These are phyloP conservation scores for Dictyostelium purpureum DNA, from an alignment of 78 protist genomes.

Conservation along the genomic window DNA sequence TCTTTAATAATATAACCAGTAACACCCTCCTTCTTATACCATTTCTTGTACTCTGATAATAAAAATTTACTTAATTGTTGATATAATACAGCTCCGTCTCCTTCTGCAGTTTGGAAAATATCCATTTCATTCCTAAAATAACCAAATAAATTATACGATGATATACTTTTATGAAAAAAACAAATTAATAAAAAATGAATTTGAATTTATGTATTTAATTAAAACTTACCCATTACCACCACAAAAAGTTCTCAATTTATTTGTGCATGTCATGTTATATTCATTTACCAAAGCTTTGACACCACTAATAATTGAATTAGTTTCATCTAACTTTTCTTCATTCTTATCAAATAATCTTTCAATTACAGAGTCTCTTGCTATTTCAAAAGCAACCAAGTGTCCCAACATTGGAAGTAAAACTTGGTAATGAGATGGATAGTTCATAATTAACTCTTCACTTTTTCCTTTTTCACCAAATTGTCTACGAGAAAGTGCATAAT, in stretches of 20 bases:
- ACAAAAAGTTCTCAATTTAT: slow-evolving; percentile 42
- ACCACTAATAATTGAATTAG: slow-evolving; percentile 42
- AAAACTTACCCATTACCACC: slow-evolving; percentile 59
- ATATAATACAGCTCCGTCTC: slow-evolving; percentile 65
- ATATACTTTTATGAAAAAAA: neutral
- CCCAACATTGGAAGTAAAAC: slow-evolving; percentile 60
- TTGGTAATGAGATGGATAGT: slow-evolving; percentile 65
- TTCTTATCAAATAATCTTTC: slow-evolving; percentile 1
- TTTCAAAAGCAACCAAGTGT: slow-evolving; percentile 32
- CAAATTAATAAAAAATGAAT: neutral
- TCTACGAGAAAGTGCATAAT: slow-evolving; percentile 43
- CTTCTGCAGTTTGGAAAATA: slow-evolving; percentile 74
- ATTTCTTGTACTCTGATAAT: slow-evolving; percentile 44
- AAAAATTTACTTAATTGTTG: slow-evolving; percentile 55
- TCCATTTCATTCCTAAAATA: slow-evolving; percentile 41
- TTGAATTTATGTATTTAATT: neutral
- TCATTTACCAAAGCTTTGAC: slow-evolving; percentile 50
- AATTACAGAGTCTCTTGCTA: slow-evolving; percentile 33
- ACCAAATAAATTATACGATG: slow-evolving; percentile 44
- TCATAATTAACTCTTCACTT: slow-evolving; percentile 35
- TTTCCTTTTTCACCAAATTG: slow-evolving; percentile 65
- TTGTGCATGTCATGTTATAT: neutral
- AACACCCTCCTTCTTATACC: slow-evolving; percentile 76
- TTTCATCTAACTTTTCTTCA: slow-evolving; percentile 4
- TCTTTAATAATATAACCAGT: slow-evolving; percentile 70